phyloP scores from a whole-genome alignment of 2,329 filamentous ascomycete species.

The Lomentospora prolificans region DNA sequence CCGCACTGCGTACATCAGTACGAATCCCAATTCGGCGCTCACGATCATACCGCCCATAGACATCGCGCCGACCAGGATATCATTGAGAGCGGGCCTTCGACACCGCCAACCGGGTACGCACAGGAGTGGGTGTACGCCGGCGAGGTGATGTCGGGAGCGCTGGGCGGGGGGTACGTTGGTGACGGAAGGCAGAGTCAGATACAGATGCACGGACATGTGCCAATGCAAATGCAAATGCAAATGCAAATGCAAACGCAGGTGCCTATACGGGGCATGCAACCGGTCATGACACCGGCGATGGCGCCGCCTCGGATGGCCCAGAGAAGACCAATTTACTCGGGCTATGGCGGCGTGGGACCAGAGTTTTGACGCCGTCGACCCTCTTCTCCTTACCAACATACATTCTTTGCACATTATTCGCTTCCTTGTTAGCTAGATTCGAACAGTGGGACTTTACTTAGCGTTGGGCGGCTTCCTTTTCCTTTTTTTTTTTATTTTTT shows the following conservation, averaged over 20 bases:
- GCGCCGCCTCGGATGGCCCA: neutral
- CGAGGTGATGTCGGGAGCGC: neutral
- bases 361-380: no score
- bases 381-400: no score
- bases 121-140: neutral
- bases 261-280: neutral
- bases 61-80: neutral
- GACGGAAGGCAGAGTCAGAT: neutral
- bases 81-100: neutral
- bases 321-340: neutral
- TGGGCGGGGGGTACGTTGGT: neutral
- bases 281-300: neutral
- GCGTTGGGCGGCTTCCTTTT: neutral
- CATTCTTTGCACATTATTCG: no score
- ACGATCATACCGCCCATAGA: neutral
- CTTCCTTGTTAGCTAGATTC: neutral
- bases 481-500: neutral
- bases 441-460: neutral
- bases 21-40: conserved; percentile 19
- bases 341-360: neutral
- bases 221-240: neutral
- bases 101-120: neutral
- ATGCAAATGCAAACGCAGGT: neutral
- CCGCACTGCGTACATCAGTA: conserved; percentile 47
- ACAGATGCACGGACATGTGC: neutral